Conservation (phyloP, 2,329 filamentous ascomycete species). For the Ophiostoma australiae region DNA sequence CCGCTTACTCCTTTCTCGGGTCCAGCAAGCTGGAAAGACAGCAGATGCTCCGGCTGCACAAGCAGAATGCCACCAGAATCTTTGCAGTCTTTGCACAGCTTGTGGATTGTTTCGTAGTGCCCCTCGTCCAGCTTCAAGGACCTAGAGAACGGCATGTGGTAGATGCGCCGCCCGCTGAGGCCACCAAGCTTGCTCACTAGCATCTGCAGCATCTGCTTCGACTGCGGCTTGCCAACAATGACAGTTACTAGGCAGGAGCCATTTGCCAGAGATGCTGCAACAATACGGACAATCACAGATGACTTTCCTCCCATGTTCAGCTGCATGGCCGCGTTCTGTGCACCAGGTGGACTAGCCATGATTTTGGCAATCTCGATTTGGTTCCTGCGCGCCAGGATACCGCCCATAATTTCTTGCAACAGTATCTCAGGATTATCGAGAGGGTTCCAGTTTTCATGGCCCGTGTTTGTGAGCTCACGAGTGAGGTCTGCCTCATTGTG, state of each 20-base stretch:
- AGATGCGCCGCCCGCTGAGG: constrained; percentile 50
- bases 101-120: constrained; percentile 36
- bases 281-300: constrained; percentile 63
- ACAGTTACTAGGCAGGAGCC: constrained; percentile 49
- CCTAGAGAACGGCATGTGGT: constrained; percentile 56
- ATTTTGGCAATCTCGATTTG: constrained; percentile 54
- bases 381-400: constrained; percentile 54
- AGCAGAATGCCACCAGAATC: constrained; percentile 51
- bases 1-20: constrained; percentile 44
- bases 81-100: constrained; percentile 45
- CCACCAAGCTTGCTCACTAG: constrained; percentile 52
- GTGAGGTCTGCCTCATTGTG: constrained; percentile 34
- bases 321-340: constrained; percentile 54
- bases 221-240: constrained; percentile 57
- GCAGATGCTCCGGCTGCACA: constrained; percentile 58
- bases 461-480: constrained; percentile 45
- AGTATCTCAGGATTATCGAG: constrained; percentile 53
- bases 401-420: constrained; percentile 59
- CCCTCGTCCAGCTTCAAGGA: constrained; percentile 35
- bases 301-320: constrained; percentile 69
- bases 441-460: constrained; percentile 54
- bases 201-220: constrained; percentile 56
- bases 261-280: constrained; percentile 51
- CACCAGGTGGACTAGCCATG: constrained; percentile 43
- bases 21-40: constrained; percentile 60